A percentile compares a stretch with the other conserved stretches of the same genome.
Evolutionary conservation across 83 land plant species (phyloP).

Genomic region (Thuja plicata): DNA sequence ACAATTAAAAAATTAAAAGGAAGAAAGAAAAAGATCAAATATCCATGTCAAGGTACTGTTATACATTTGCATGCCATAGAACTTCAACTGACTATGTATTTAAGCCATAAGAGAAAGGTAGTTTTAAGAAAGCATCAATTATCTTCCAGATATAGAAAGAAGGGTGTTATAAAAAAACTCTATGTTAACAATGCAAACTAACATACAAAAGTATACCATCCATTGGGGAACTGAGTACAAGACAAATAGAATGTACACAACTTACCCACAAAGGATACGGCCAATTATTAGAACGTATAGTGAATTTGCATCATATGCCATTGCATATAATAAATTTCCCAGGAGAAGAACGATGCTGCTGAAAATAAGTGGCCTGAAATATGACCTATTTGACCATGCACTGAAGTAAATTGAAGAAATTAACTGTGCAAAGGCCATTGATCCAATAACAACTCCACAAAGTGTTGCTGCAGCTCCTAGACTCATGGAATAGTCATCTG

Average conservation of each 20-base stretch:
- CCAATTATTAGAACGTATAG: slow-evolving; percentile 75
- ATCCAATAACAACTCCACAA: slow-evolving; percentile 92
- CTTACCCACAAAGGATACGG: slow-evolving; percentile 91
- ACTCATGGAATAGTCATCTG: slow-evolving; percentile 86
- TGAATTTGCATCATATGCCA: slow-evolving; percentile 83
- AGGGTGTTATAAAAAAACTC: not conserved
- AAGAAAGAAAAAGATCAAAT: not conserved
- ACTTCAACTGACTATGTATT: not conserved
- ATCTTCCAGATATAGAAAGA: not conserved
- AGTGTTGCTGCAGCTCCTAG: slow-evolving; percentile 96
- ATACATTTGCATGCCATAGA: not conserved
- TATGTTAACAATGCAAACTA: not conserved
- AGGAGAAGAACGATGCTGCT: slow-evolving; percentile 81
- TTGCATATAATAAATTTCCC: slow-evolving; percentile 80
- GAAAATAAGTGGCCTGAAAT: slow-evolving; percentile 85
- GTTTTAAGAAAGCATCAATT: not conserved
- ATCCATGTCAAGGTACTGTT: not conserved
- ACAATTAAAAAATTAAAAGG: not conserved
- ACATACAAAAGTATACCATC: not conserved
- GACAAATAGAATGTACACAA: not conserved
- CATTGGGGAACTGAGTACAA: not conserved
- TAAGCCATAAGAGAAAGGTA: not conserved
- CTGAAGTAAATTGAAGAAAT: slow-evolving; percentile 94
- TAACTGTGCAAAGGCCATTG: slow-evolving; percentile 97
- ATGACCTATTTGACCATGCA: slow-evolving; percentile 95